Percentiles rank a stretch among this genome's conserved stretches.
Evolutionary conservation across 2,329 filamentous ascomycete genomes (phyloP).

Genomic region (Epichloe aotearoae): DNA sequence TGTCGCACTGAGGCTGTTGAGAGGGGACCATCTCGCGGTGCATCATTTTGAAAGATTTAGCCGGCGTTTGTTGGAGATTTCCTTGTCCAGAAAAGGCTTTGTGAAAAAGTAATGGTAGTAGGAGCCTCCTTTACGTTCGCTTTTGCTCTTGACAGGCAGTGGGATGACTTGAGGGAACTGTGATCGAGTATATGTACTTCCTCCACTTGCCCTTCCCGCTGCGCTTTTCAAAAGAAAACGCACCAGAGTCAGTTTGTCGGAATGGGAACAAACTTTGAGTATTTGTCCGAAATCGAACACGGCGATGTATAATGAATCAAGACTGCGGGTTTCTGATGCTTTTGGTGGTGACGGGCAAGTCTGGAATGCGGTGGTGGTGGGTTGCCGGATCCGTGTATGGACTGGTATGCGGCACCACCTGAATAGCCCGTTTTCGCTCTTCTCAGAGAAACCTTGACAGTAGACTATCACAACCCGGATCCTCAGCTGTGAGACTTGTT

Average conservation of each 20-base stretch:
- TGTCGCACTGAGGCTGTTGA: slow-evolving; percentile 16
- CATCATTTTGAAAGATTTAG: slow-evolving; percentile 16
- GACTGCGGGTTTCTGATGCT: not conserved
- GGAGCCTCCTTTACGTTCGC: not conserved
- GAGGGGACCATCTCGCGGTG: slow-evolving; percentile 18
- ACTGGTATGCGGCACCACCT: slow-evolving; percentile 6
- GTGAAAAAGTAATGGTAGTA: not conserved
- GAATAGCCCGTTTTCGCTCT: slow-evolving; percentile 4
- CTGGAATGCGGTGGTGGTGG: slow-evolving; percentile 3
- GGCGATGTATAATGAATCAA: not conserved
- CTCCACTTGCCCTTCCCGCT: not conserved
- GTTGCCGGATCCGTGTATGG: slow-evolving; percentile 4
- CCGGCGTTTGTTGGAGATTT: not conserved
- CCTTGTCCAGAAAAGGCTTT: not conserved
- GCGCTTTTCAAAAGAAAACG: not conserved
- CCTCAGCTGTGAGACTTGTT: not conserved
- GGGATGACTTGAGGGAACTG: not conserved
- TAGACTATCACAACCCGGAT: not conserved
- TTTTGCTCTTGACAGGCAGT: not conserved
- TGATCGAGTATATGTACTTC: slow-evolving; percentile 4
- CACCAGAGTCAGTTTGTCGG: not conserved
- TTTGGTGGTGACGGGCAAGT: not conserved
- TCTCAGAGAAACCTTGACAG: not conserved
- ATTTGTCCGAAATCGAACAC: not conserved
- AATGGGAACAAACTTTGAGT: not conserved